Base-by-base conservation (phyloP, 768 basidiomycete genomes). In the Pleurotus pulmonarius region DNA sequence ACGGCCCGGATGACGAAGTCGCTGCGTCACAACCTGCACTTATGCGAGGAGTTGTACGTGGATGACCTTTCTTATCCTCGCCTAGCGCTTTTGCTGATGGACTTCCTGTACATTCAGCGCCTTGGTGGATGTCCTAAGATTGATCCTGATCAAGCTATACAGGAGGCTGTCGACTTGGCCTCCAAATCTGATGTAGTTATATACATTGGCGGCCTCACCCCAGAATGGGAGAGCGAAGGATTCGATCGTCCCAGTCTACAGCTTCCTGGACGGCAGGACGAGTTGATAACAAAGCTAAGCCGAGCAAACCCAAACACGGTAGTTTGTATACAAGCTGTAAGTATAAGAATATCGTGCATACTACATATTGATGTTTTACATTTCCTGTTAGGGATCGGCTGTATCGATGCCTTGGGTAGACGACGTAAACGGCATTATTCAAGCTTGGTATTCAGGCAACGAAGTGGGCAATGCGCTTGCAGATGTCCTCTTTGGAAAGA, bases 211-310 rank as follows among this genome's bases (percentile, higher is more conserved):
- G 87, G 88, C 4, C 72, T 88, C 18, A 83, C 82, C 26, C 81
- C 82, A 0, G 85, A 90, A 68, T 89, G 85, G 83, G 87, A 90
- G 70, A 83, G 82, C 58, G 88, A 90, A 68, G 86, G 86, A 6
- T 88, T 86, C 61, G 88, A 90, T 61, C 73, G 88, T 37, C 81
- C 81, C 11, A 76, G 80, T 1, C 71, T 90, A 22, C 68, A 76
- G 46, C 73, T 88, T 63, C 87, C 87, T 45, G 81, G 82, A 4
- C 65, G 71, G 12, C 82, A 83, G 60, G 78, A 88, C 64, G 82
- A 87, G 64, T 68, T 86, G 5, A 83, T 88, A 53, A 56, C 65
- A 3, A 72, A 73, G 44, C 63, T 90, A 12, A 77, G 77, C 4
- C 69, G 73, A 46, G 85, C 73, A 3, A 88, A 88, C 62, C 72